Conservation (phyloP, 75 land plant genomes). For the Picea sitchensis region DNA sequence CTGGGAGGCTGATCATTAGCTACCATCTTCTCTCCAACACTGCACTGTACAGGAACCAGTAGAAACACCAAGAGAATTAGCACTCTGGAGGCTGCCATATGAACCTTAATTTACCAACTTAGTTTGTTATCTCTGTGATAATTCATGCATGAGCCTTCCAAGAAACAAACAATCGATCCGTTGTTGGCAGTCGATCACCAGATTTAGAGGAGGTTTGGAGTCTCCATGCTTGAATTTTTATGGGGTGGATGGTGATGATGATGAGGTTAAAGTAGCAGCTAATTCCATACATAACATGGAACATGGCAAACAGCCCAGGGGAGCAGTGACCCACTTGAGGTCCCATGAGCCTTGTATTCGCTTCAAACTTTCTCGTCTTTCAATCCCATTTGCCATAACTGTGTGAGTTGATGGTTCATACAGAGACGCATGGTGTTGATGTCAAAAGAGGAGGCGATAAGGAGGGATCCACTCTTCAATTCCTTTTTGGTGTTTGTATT, state of each 20-base stretch:
- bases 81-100: background rate
- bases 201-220: background rate
- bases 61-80: background rate
- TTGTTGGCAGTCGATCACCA: background rate
- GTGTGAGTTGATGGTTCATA: too few relatives aligned
- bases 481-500: too few relatives aligned
- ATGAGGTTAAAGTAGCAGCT: background rate
- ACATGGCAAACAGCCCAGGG: conserved; percentile 5
- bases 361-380: background rate
- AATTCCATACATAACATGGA: background rate
- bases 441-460: too few relatives aligned
- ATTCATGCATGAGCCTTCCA: background rate
- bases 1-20: background rate
- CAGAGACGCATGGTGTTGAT: too few relatives aligned
- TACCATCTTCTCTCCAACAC: background rate
- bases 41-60: conserved; percentile 1
- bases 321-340: conserved; percentile 9
- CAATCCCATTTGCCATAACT: too few relatives aligned
- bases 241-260: background rate
- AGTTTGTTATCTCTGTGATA: background rate
- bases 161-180: background rate
- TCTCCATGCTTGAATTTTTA: background rate
- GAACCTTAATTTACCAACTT: conserved; percentile 1
- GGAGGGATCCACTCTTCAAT: too few relatives aligned
- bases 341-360: background rate